Conservation (phyloP, 208 protist species). For the Tritrichomonas foetus region DNA sequence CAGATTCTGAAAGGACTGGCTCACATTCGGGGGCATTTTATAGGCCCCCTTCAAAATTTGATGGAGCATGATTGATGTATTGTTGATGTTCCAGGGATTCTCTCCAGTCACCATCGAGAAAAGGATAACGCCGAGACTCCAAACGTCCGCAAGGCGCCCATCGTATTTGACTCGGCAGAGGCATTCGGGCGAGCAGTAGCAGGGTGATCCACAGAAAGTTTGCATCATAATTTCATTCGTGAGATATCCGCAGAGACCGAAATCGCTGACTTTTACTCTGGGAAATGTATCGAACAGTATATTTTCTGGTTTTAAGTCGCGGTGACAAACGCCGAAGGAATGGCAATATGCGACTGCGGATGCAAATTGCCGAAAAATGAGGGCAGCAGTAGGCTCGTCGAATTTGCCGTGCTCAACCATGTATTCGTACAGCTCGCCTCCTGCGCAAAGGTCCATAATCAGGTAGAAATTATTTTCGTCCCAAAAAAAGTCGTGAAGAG, state of each 20-base stretch:
- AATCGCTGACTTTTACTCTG: not conserved
- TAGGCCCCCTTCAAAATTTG: constrained; percentile 16
- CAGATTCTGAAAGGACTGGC: not conserved
- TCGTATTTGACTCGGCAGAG: not conserved
- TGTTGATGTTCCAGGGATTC: not conserved
- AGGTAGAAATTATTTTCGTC: constrained; percentile 22
- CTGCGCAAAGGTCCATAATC: not conserved
- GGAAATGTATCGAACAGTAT: constrained; percentile 2
- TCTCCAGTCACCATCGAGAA: not conserved
- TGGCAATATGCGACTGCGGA: not conserved
- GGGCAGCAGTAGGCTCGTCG: not conserved
- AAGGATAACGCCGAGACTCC: not conserved
- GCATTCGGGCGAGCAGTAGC: constrained; percentile 6
- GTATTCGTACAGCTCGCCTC: not conserved
- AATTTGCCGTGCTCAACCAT: not conserved
- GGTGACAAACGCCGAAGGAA: not conserved
- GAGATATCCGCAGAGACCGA: not conserved
- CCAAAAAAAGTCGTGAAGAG: constrained; percentile 34
- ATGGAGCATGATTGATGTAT: constrained; percentile 19
- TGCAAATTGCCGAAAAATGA: constrained; percentile 9
- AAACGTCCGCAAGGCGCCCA: not conserved
- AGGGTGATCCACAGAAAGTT: not conserved
- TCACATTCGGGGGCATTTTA: not conserved
- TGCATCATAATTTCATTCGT: constrained; percentile 24
- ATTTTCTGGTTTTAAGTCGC: constrained; percentile 22